A percentile compares a stretch with the other conserved stretches of the same genome.
Evolutionary conservation across 306 rosid genomes (phyloP).

Genomic region (Comarum palustre): DNA sequence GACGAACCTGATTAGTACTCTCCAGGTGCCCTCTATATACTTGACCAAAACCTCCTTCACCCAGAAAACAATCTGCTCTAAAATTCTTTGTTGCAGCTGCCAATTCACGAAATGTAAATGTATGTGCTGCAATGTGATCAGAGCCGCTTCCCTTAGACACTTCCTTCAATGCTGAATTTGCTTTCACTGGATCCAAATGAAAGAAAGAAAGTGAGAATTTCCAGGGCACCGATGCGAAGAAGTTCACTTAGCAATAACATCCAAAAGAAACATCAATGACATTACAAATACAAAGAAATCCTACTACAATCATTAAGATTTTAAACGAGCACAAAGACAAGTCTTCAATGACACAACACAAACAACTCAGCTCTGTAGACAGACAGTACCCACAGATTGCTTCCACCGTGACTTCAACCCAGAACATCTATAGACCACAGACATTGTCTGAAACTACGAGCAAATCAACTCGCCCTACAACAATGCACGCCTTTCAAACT

Average conservation of each 20-base stretch:
- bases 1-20: conserved; percentile 43
- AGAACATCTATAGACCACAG: neutral
- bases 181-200: conserved; percentile 33
- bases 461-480: neutral
- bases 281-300: neutral
- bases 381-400: neutral
- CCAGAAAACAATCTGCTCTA: conserved; percentile 54
- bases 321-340: neutral
- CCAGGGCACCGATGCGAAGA: neutral
- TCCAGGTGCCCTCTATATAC: conserved; percentile 57
- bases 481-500: conserved; percentile 6
- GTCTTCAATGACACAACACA: neutral
- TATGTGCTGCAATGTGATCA: conserved; percentile 52
- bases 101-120: conserved; percentile 54
- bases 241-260: neutral
- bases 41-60: conserved; percentile 62
- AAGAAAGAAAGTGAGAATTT: neutral
- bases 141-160: conserved; percentile 30
- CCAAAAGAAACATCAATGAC: conserved; percentile 2
- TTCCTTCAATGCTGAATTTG: conserved; percentile 26
- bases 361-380: neutral
- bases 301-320: neutral
- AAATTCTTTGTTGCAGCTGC: conserved; percentile 52
- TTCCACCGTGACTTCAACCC: conserved; percentile 9
- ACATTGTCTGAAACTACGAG: neutral